Evolutionary conservation across 495 filamentous ascomycete species (phyloP).

Genomic region (Podospora comata): DNA sequence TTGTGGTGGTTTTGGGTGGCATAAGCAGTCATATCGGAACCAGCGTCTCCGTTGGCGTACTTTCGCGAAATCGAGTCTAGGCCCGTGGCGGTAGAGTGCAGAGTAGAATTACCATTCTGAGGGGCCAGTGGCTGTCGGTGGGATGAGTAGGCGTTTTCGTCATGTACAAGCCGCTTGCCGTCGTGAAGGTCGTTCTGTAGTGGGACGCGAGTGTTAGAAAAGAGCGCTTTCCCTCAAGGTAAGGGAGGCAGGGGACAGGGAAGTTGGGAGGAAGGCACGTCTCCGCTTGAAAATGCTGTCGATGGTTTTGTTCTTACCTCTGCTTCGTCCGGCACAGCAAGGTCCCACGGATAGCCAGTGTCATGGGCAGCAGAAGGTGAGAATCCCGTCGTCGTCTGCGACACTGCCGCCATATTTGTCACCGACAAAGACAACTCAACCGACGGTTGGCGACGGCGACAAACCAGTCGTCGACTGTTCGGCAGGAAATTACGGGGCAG

Average conservation of each 20-base stretch:
- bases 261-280: background rate
- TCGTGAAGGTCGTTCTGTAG: constrained; percentile 24
- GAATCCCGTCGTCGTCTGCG: constrained; percentile 48
- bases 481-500: constrained; percentile 14
- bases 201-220: constrained; percentile 11
- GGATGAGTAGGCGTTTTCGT: constrained; percentile 21
- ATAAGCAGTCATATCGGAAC: constrained; percentile 23
- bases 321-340: constrained; percentile 37
- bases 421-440: constrained; percentile 16
- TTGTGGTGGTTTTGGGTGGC: constrained; percentile 28
- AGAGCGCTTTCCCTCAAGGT: background rate
- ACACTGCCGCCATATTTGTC: constrained; percentile 52
- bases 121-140: constrained; percentile 22
- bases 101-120: constrained; percentile 37
- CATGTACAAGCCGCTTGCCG: constrained; percentile 16
- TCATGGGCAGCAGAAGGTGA: constrained; percentile 52
- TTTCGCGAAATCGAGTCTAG: constrained; percentile 21
- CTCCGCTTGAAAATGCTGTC: background rate
- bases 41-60: constrained; percentile 19
- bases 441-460: constrained; percentile 17
- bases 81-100: constrained; percentile 15
- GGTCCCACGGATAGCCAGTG: constrained; percentile 50
- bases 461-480: background rate
- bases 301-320: constrained; percentile 34
- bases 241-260: constrained; percentile 1